Conservation (phyloP, 2,329 filamentous ascomycete genomes). For the Scorias spongiosa region DNA sequence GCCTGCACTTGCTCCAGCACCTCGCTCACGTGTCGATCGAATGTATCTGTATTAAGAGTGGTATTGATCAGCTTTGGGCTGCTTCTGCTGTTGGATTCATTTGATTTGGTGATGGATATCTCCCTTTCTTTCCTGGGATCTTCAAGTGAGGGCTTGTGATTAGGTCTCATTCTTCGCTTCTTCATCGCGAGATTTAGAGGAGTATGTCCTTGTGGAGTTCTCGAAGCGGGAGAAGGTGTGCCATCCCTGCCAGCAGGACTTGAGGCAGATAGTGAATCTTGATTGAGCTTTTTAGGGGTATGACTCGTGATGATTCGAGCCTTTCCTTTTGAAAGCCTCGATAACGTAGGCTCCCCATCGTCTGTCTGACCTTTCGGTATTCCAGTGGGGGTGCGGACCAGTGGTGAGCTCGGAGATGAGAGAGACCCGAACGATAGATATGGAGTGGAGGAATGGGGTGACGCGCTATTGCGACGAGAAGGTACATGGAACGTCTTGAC, state of each 20-base stretch:
- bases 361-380: background rate
- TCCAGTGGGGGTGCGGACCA: too few relatives aligned
- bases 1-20: conserved; percentile 38
- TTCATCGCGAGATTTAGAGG: conserved; percentile 29
- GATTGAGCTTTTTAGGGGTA: background rate
- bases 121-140: background rate
- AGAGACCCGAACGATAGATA: conserved; percentile 1
- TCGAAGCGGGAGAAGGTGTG: conserved; percentile 1
- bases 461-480: conserved; percentile 7
- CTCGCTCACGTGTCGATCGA: conserved; percentile 38
- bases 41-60: conserved; percentile 45
- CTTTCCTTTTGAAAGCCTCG: background rate
- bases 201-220: conserved; percentile 11
- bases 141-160: background rate
- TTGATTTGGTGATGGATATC: background rate
- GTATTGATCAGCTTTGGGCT: background rate
- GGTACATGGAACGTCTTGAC: conserved; percentile 18
- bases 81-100: background rate
- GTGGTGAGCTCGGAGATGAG: background rate
- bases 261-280: conserved; percentile 4
- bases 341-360: background rate
- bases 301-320: background rate
- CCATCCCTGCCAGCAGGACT: conserved; percentile 1
- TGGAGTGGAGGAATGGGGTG: conserved; percentile 5
- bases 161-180: conserved; percentile 16